Evolutionary conservation across 192 early-diverging fungal species (phyloP).

Genomic region (Pecoramyces ruminantium): DNA sequence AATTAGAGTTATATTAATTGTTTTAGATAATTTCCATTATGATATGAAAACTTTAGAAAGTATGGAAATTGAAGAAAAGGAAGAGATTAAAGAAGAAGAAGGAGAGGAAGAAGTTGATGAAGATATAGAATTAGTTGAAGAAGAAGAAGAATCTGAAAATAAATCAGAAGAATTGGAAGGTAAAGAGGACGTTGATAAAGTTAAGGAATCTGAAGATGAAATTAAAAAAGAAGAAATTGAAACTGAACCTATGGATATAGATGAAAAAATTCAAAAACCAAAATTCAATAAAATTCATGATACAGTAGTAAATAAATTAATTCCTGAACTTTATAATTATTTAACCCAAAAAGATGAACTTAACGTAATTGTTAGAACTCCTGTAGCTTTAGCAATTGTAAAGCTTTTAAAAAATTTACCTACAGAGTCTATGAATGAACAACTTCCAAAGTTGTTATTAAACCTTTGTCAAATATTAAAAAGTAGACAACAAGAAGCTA

Average conservation of each 20-base stretch:
- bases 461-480: slow-evolving; percentile 75
- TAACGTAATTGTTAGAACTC: slow-evolving; percentile 64
- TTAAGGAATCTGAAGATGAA: slow-evolving; percentile 1
- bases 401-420: slow-evolving; percentile 70
- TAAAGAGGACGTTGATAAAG: slow-evolving; percentile 14
- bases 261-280: slow-evolving; percentile 1
- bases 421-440: slow-evolving; percentile 44
- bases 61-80: slow-evolving; percentile 3
- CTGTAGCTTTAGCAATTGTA: slow-evolving; percentile 70
- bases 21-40: slow-evolving; percentile 89
- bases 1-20: slow-evolving; percentile 56
- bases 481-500: slow-evolving; percentile 60
- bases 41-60: slow-evolving; percentile 42
- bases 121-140: slow-evolving; percentile 1
- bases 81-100: slow-evolving; percentile 9
- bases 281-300: slow-evolving; percentile 45
- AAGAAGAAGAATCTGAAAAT: too few species aligned
- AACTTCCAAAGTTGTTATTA: slow-evolving; percentile 75
- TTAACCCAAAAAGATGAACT: slow-evolving; percentile 50
- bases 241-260: slow-evolving; percentile 7
- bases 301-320: slow-evolving; percentile 49
- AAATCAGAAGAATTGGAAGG: slow-evolving; percentile 8
- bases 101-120: slow-evolving; percentile 9
- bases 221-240: slow-evolving; percentile 12
- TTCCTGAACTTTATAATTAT: slow-evolving; percentile 68